Base-by-base conservation (phyloP, 2,329 filamentous ascomycete species). In the Pyricularia sp. region DNA sequence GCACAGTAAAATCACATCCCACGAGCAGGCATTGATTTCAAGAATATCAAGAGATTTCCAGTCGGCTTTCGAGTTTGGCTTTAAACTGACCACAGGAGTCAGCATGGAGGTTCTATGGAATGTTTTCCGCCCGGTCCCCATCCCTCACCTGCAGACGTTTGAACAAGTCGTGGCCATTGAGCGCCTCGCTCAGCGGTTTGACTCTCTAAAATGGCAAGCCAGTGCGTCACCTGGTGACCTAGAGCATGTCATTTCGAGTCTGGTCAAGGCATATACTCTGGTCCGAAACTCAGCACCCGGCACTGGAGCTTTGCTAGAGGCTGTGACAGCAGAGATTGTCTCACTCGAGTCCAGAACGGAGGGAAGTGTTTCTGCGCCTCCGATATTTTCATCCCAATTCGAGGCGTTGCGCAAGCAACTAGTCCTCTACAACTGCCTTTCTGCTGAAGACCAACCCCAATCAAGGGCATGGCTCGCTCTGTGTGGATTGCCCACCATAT, bases 61-160 rank as follows among this genome's bases (percentile, higher is more conserved):
- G 59, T 77, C 77, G 53, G 81, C 81, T 62, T 93, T 96, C 71
- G 81, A 84, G 28, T 81, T 84, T 19, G 86, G 85, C 1, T 93
- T 92, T 77, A 85, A 86, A 65, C 77, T 96, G 16, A 86, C 80
- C 0, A 92, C 88, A 2, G 92, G 91, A 0, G 78, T 92, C 13
- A 88, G 85, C 68, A 94, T 96, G 89, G 89, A 94, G 71, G 74
- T 78, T 9, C 80, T 96, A 5, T 96, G 93, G 93, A 83, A 84
- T 57, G 71, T 79, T 1, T 84, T 96, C 71, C 84, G 89, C 64
- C 90, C 92, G 0, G 73, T 78, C 12, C 81, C 85, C 4, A 78
- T 87, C 26, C 75, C 79, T 1, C 78, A 79, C 22, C 73, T 76
- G 28, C 70, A 72, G 4, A 76, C 78, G 0, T 74, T 86, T 57